Base-by-base conservation (phyloP, 2,329 filamentous ascomycete genomes). In the Clarireedia paspali region DNA sequence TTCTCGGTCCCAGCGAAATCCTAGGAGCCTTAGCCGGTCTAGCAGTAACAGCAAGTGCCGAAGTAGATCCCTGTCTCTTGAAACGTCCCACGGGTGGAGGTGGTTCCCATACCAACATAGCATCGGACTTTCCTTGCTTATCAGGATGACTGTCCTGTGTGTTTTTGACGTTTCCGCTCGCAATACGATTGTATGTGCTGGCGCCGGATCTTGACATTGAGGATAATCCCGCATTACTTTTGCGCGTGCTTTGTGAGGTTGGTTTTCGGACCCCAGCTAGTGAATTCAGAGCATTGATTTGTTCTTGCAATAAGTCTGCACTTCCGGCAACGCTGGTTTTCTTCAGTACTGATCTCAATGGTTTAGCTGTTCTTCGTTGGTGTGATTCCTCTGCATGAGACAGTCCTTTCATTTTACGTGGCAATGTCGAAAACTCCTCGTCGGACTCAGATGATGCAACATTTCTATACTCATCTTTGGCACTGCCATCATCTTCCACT, bases 291-390 rank as follows among this genome's bases (percentile, higher is more conserved):
- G 6, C 6, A 12, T 39, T 10, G 7, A 7, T 46, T 30, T 54
- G 52, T 39, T 10, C 4, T n/a, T 42, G 45, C 14, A 30, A 4
- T 10, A 30, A 7, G 14, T 40, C 39, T 20, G 39, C 39, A n/a
- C 39, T n/a, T 5, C 39, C 39, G 14, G 12, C 39, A 2, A 40
- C 9, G 15, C 10, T 15, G 2, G 36, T 12, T 40, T 53, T 44
- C 27, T 57, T 63, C 53, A 63, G 15, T 42, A 55, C 56, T 2
- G 57, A 57, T 50, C 56, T 63, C 1, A 42, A 15, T 6, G 50
- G 46, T 36, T 47, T 50, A 24, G 20, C 15, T 34, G 23, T 40
- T 38, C 56, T 50, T 36, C 44, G 47, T 49, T 27, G 42, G n/a
- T 20, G 23, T 12, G 48, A 51, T 45, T 58, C 56, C 36, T 58